phyloP scores from a whole-genome alignment of 1,284 basidiomycete species.

The Leccinum pachyderme region DNA sequence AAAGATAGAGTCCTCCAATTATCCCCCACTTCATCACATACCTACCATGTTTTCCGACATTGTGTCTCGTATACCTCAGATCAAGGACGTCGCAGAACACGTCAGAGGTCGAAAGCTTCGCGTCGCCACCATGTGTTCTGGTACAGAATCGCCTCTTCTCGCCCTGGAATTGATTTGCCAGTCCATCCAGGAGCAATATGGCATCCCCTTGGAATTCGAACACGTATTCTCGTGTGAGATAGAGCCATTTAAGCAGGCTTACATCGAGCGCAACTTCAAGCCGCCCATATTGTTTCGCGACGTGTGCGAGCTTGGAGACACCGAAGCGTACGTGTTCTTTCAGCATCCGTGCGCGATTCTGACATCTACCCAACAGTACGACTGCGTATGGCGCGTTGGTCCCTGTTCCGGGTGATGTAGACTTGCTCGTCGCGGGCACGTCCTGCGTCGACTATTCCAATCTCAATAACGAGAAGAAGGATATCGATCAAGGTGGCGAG shows the following conservation, averaged over 20 bases:
- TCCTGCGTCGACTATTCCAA: constrained; percentile 97
- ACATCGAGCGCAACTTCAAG: constrained; percentile 94
- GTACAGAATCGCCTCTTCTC: constrained; percentile 91
- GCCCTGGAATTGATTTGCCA: constrained; percentile 83
- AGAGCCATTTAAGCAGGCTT: constrained; percentile 97
- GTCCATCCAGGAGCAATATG: constrained; percentile 70
- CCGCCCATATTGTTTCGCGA: constrained; percentile 92
- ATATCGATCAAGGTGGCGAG: constrained; percentile 83
- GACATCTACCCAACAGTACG: constrained; percentile 46
- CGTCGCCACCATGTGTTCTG: constrained; percentile 97
- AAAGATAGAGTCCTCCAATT: constrained; percentile 51
- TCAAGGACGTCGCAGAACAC: constrained; percentile 67
- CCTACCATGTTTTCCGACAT: constrained; percentile 86
- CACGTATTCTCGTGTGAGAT: constrained; percentile 98
- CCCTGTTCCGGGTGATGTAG: constrained; percentile 87
- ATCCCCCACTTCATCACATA: constrained; percentile 84
- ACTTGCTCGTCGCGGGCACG: constrained; percentile 88
- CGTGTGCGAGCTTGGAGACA: constrained; percentile 85
- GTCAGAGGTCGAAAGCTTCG: constrained; percentile 83
- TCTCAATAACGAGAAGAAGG: constrained; percentile 91
- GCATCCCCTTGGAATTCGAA: constrained; percentile 68
- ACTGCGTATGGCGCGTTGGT: constrained; percentile 91
- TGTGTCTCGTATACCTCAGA: constrained; percentile 65
- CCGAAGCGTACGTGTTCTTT: constrained; percentile 55
- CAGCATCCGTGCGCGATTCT: constrained; percentile 6